phyloP scores from a whole-genome alignment of 2,329 filamentous ascomycete species.

The Sphaceloma murrayae region DNA sequence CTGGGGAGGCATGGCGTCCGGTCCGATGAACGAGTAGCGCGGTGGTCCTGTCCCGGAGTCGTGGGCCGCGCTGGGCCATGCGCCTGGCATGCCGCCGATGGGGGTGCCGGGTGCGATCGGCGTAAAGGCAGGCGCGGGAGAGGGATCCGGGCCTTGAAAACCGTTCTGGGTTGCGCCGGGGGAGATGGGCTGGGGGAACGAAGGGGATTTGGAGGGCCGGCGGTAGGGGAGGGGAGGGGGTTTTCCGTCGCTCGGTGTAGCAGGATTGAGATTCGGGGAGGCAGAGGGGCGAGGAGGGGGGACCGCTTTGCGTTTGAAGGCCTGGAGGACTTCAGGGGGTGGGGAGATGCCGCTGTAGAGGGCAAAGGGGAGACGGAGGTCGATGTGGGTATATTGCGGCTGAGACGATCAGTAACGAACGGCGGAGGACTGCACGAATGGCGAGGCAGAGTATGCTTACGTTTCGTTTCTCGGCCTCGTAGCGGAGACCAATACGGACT shows the following conservation, averaged over 20 bases:
- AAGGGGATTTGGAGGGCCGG: background rate
- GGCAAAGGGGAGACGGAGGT: slow-evolving; percentile 67
- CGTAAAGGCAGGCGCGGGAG: too few species aligned
- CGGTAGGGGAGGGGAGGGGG: slow-evolving; percentile 13
- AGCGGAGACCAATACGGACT: slow-evolving; percentile 66
- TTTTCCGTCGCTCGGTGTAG: slow-evolving; percentile 20
- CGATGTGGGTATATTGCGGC: slow-evolving; percentile 62
- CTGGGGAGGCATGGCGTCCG: background rate
- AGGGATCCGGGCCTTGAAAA: too few species aligned
- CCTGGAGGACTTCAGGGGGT: slow-evolving; percentile 63
- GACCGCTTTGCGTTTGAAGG: slow-evolving; percentile 37
- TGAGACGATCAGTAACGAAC: slow-evolving; percentile 16
- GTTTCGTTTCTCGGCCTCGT: slow-evolving; percentile 35
- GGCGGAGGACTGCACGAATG: background rate
- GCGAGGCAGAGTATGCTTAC: background rate
- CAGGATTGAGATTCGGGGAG: slow-evolving; percentile 21
- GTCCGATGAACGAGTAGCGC: background rate
- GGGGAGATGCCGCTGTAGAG: slow-evolving; percentile 84
- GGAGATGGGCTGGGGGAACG: background rate
- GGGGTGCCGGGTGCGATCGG: background rate
- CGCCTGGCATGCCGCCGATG: background rate
- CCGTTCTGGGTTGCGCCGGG: background rate
- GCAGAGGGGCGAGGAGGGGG: slow-evolving; percentile 23
- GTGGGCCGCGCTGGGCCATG: background rate
- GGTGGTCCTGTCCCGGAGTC: background rate